These are phyloP conservation scores for Dacryopinax primogenitus DNA, from an alignment of 768 basidiomycete genomes.

Conservation along the genomic window DNA sequence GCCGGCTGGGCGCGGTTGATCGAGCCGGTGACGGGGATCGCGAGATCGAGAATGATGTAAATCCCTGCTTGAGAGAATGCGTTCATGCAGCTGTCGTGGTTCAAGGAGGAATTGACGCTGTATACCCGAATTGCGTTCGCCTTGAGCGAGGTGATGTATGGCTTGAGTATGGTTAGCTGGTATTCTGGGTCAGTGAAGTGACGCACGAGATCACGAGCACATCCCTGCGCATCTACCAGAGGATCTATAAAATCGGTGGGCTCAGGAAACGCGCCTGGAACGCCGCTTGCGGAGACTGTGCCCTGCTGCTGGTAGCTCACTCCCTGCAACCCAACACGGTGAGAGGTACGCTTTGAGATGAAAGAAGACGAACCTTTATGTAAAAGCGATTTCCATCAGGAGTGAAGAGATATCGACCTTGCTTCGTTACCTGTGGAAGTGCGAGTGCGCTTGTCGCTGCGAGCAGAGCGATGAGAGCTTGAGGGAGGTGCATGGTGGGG, in stretches of 20 bases:
- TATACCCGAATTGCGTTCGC: conserved; percentile 79
- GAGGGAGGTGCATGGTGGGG: conserved; percentile 1
- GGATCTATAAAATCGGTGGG: conserved; percentile 73
- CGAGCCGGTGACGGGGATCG: conserved; percentile 74
- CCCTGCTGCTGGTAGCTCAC: conserved; percentile 78
- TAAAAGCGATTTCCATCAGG: conserved; percentile 66
- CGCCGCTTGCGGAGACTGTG: conserved; percentile 21
- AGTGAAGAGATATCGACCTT: conserved; percentile 70
- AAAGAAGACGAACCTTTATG: conserved; percentile 40
- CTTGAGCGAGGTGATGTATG: conserved; percentile 57
- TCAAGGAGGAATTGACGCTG: conserved; percentile 65
- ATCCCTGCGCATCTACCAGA: conserved; percentile 50
- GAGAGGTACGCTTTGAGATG: neutral
- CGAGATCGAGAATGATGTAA: conserved; percentile 80
- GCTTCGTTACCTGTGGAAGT: conserved; percentile 52
- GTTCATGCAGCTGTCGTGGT: conserved; percentile 81
- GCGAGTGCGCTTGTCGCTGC: conserved; percentile 42
- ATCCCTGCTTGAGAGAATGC: conserved; percentile 66
- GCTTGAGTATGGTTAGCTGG: conserved; percentile 18
- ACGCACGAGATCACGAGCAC: conserved; percentile 51
- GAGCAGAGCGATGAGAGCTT: conserved; percentile 25
- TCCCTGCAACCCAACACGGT: conserved; percentile 28
- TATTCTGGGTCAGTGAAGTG: neutral
- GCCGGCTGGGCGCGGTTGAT: conserved; percentile 55
- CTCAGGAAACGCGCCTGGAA: conserved; percentile 28